phyloP scores from a whole-genome alignment of 1,284 basidiomycete species.

The Cryptococcus sp. region DNA sequence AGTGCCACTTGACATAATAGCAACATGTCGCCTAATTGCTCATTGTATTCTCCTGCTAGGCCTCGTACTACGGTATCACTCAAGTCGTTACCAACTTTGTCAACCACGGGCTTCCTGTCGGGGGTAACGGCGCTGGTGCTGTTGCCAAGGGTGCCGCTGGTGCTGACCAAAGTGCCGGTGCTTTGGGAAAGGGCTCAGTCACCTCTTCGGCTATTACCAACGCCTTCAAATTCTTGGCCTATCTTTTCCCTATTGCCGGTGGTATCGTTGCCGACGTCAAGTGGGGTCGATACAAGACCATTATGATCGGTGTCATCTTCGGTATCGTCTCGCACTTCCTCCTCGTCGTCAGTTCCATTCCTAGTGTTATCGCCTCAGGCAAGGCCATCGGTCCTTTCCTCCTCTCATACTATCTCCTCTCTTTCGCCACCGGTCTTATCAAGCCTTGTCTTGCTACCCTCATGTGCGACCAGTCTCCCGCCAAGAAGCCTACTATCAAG shows the following conservation, averaged over 20 bases:
- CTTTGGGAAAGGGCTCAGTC: slow-evolving; percentile 30
- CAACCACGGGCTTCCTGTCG: slow-evolving; percentile 58
- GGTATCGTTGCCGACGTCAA: slow-evolving; percentile 68
- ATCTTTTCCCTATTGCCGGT: slow-evolving; percentile 41
- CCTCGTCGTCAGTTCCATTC: slow-evolving; percentile 48
- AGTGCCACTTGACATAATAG: slow-evolving; percentile 1
- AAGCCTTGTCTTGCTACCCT: slow-evolving; percentile 50
- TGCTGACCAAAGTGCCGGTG: slow-evolving; percentile 60
- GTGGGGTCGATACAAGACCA: slow-evolving; percentile 74
- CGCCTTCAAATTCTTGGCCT: slow-evolving; percentile 39
- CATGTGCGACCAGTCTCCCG: slow-evolving; percentile 51
- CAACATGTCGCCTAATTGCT: background rate
- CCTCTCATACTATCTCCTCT: slow-evolving; percentile 49
- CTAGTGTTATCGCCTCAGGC: slow-evolving; percentile 39
- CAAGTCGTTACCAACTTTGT: slow-evolving; percentile 31
- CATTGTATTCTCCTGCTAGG: slow-evolving; percentile 9
- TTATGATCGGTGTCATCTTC: slow-evolving; percentile 55
- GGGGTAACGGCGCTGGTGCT: slow-evolving; percentile 68
- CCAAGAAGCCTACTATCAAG: slow-evolving; percentile 39
- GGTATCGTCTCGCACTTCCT: slow-evolving; percentile 47
- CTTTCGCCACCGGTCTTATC: slow-evolving; percentile 51
- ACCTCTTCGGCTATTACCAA: slow-evolving; percentile 41
- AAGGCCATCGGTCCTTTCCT: slow-evolving; percentile 45
- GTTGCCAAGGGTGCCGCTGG: slow-evolving; percentile 66
- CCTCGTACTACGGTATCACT: slow-evolving; percentile 32